Evolutionary conservation across 1,139 yeast species (phyloP).

Genomic region (Candida anutae): DNA sequence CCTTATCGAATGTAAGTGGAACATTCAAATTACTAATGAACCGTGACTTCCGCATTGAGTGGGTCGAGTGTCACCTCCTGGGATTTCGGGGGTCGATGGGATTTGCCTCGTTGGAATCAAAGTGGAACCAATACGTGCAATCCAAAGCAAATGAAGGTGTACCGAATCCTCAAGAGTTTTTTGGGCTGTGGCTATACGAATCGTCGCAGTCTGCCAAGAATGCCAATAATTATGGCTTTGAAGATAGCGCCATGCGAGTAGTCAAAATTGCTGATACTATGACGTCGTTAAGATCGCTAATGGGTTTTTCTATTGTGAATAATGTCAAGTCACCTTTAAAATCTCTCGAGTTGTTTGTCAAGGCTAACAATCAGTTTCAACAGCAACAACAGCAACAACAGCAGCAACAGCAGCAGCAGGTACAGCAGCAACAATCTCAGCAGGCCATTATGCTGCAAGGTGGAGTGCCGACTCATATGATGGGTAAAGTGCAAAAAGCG

Average conservation of each 20-base stretch:
- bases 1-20: constrained; percentile 55
- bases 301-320: constrained; percentile 45
- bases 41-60: constrained; percentile 57
- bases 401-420: constrained; percentile 5
- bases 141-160: constrained; percentile 17
- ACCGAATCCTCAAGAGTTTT: too few species aligned
- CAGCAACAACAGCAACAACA: constrained; percentile 6
- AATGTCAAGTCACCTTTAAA: constrained; percentile 47
- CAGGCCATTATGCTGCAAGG: constrained; percentile 6
- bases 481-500: constrained; percentile 1
- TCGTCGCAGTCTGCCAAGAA: too few species aligned
- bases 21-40: constrained; percentile 54
- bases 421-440: constrained; percentile 7
- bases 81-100: constrained; percentile 22
- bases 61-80: constrained; percentile 53
- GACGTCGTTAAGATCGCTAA: constrained; percentile 58
- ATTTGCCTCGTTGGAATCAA: constrained; percentile 18
- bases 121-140: constrained; percentile 12
- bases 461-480: constrained; percentile 6
- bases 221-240: constrained; percentile 65
- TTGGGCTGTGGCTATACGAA: too few species aligned
- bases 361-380: constrained; percentile 9
- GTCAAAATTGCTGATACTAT: constrained; percentile 73
- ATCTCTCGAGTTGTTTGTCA: constrained; percentile 49
- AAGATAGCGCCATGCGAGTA: constrained; percentile 55